Evolutionary conservation across 2,329 filamentous ascomycete genomes (phyloP), one percentile per base, ranked within the genome.

Genomic region (Hypocreales sp.): DNA sequence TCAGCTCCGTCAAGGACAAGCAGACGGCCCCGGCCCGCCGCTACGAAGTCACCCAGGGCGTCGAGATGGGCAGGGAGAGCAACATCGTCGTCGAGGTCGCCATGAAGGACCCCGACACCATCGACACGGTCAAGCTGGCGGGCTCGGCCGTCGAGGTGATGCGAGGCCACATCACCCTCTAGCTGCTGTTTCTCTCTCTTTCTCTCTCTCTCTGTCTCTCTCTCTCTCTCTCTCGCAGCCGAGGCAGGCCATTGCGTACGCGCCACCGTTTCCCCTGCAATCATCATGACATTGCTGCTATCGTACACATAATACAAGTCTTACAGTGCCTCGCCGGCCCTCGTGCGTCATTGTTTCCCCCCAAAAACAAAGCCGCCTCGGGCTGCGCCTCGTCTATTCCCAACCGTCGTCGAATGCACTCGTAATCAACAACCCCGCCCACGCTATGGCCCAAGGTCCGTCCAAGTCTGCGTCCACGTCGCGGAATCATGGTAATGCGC

Each of bases 51-150:
- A 65, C 65, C 32, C 74, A 79, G 50, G 75, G 73, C 1, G 68
- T 77, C 8, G 73, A 79, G 50, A 77, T 79, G 66, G 72, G 71
- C 5, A 50, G 71, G 36, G 52, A 51, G 45, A 71, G 66, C 39
- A 51, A 60, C 26, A 68, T 70, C 25, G 40, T 46, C 21, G 58
- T 69, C 20, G 54, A 63, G 30, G 53, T 64, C n/a, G 36, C 32
- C 20, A 28, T 47, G 20, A 46, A 47, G 25, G 45, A 42, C 30
- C 37, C 40, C 14, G 34, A 41, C 21, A n/a, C n/a, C n/a, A 42
- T 55, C 22, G 37, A 44, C 20, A 33, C 33, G 7, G 46, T 54
- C 17, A 42, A 40, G 20, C 40, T 55, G 25, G 45, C 45, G 7
- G 52, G 52, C 8, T 43, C 50, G 7, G 51, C 51, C 16, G 40